Conservation (phyloP, 208 protist species). For the Leptomonas pyrrhocoris region DNA sequence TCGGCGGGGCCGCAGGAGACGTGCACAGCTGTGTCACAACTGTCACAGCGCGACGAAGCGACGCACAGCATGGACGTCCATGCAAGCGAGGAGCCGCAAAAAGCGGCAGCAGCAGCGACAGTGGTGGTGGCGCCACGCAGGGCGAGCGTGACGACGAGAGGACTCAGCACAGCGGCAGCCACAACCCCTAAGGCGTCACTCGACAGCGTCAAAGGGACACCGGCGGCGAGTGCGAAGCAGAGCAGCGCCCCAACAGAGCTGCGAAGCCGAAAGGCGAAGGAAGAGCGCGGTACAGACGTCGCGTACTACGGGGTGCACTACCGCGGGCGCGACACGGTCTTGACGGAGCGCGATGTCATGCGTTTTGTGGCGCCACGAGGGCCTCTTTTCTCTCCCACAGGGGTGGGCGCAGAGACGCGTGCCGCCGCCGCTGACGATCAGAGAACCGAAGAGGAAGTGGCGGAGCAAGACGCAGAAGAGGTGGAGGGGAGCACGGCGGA, state of each 20-base stretch:
- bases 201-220: not conserved
- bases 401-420: too few species aligned
- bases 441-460: not conserved
- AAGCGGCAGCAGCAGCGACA: not conserved
- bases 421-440: not conserved
- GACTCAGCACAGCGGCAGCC: not conserved
- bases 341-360: not conserved
- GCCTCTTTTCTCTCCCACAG: not conserved
- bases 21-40: not conserved
- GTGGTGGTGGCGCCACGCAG: not conserved
- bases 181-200: not conserved
- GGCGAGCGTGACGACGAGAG: not conserved
- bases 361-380: not conserved
- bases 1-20: conserved; percentile 9
- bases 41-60: conserved; percentile 1
- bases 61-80: not conserved
- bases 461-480: not conserved
- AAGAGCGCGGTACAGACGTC: not conserved
- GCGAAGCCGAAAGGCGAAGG: not conserved
- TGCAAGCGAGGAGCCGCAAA: not conserved
- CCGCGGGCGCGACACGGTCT: conserved; percentile 11
- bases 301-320: conserved; percentile 34
- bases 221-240: not conserved
- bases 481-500: not conserved
- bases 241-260: not conserved